Conservation (phyloP, 306 rosid species). For the Albizia julibrissin region DNA sequence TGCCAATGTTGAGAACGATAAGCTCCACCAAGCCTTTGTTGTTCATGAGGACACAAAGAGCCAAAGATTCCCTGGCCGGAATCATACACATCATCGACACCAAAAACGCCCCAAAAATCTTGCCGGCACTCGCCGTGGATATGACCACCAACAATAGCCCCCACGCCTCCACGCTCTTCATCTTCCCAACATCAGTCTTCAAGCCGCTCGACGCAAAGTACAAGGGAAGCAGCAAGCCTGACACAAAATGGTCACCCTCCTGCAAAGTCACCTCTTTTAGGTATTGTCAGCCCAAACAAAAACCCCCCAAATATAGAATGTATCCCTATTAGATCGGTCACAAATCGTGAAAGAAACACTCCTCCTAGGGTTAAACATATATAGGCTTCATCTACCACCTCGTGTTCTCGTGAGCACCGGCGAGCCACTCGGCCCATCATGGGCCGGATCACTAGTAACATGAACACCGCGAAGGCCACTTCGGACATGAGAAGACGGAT, state of each 20-base stretch:
- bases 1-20: constrained; percentile 86
- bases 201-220: constrained; percentile 81
- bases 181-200: constrained; percentile 67
- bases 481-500: constrained; percentile 31
- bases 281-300: constrained; percentile 63
- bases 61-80: constrained; percentile 62
- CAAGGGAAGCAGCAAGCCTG: constrained; percentile 67
- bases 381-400: constrained; percentile 38
- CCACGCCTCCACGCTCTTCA: constrained; percentile 51
- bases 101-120: constrained; percentile 64
- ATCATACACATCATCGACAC: constrained; percentile 61
- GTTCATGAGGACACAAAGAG: constrained; percentile 78
- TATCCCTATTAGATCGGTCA: constrained; percentile 72
- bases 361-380: constrained; percentile 64
- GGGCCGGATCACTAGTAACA: constrained; percentile 24
- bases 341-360: constrained; percentile 61
- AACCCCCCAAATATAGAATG: constrained; percentile 81
- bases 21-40: constrained; percentile 87
- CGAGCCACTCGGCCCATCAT: constrained; percentile 26
- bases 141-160: constrained; percentile 56
- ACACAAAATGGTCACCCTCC: constrained; percentile 67
- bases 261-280: constrained; percentile 57
- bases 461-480: constrained; percentile 23
- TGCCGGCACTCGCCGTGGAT: constrained; percentile 61
- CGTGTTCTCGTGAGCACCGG: constrained; percentile 11